These are phyloP conservation scores for Neonectria hederae DNA, from an alignment of 2,329 filamentous ascomycete species.

Conservation along the genomic window DNA sequence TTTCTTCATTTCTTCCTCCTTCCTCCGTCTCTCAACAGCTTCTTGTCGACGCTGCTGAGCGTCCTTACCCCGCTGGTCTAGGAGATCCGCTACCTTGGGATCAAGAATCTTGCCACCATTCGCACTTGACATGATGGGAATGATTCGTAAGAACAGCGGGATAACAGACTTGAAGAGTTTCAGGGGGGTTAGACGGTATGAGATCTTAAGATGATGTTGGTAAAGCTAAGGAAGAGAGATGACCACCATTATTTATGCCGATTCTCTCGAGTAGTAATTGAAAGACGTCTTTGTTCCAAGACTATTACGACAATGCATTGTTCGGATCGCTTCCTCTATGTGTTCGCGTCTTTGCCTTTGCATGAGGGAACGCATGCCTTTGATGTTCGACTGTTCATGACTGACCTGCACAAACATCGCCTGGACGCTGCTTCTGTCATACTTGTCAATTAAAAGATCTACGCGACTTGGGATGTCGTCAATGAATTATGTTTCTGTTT, in stretches of 20 bases:
- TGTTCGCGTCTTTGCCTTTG: not conserved
- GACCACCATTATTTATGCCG: not conserved
- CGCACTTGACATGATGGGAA: not conserved
- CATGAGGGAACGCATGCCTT: not conserved
- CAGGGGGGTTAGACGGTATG: not conserved
- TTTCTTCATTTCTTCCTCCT: constrained; percentile 4
- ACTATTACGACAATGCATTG: not conserved
- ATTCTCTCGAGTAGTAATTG: not conserved
- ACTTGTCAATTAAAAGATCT: not conserved
- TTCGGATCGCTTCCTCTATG: not conserved
- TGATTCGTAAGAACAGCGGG: not conserved
- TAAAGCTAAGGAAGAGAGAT: not conserved
- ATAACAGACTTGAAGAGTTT: not conserved
- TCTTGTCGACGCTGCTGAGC: constrained; percentile 5
- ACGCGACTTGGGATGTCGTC: not conserved
- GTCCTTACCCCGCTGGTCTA: not conserved
- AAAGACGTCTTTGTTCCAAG: not conserved
- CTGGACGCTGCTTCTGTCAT: not conserved
- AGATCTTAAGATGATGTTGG: not conserved
- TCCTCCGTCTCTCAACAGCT: constrained; percentile 3
- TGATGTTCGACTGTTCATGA: not conserved
- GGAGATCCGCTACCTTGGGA: not conserved
- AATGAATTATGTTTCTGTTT: not conserved
- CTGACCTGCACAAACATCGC: not conserved
- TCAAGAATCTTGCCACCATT: constrained; percentile 16